Conservation (phyloP, 805 yeast genomes). For the Candida sphagnicola region DNA sequence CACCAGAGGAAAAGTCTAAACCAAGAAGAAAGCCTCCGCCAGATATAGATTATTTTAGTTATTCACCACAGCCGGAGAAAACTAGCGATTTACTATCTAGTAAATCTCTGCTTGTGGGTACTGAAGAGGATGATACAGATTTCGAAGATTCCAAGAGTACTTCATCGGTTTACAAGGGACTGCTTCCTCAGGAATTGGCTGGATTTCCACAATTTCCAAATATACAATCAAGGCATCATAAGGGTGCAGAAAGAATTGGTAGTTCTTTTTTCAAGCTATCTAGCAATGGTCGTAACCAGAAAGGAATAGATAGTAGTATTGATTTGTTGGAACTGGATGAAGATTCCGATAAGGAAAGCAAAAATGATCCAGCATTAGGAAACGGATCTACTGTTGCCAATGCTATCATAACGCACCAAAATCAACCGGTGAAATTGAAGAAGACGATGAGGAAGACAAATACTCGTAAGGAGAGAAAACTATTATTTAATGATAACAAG, state of each 20-base stretch:
- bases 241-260: constrained; percentile 1
- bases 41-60: no score
- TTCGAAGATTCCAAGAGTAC: constrained; percentile 7
- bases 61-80: no score
- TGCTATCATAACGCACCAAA: constrained; percentile 10
- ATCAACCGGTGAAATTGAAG: constrained; percentile 38
- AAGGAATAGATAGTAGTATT: constrained; percentile 8
- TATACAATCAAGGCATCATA: constrained; percentile 5
- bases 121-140: constrained; percentile 7
- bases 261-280: constrained; percentile 15
- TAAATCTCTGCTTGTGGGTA: neutral
- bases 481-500: constrained; percentile 73
- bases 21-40: constrained; percentile 29
- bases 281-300: constrained; percentile 10
- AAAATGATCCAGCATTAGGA: neutral
- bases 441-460: constrained; percentile 49
- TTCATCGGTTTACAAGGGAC: constrained; percentile 5
- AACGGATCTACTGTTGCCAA: constrained; percentile 4
- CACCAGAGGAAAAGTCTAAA: constrained; percentile 3
- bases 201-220: constrained; percentile 35
- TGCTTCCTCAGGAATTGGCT: neutral
- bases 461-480: constrained; percentile 34
- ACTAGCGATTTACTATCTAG: neutral
- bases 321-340: constrained; percentile 12
- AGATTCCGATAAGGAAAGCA: constrained; percentile 4